Evolutionary conservation across 2,329 filamentous ascomycete species (phyloP).

Genomic region (Xylariaceae sp.): DNA sequence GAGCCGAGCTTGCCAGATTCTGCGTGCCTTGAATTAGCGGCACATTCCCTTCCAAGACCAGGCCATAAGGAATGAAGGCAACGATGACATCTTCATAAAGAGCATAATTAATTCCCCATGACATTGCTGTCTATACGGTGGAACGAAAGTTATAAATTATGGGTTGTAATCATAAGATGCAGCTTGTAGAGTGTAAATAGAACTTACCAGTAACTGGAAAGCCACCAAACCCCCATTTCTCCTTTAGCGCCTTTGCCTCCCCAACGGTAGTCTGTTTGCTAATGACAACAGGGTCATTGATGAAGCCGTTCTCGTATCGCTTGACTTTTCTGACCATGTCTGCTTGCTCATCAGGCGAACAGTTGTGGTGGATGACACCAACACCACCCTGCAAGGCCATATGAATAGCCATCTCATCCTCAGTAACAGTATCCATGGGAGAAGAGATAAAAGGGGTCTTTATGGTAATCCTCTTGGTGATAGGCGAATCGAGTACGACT

Average conservation of each 20-base stretch:
- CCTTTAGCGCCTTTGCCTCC: constrained; percentile 89
- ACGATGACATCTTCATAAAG: constrained; percentile 46
- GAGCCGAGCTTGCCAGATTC: constrained; percentile 91
- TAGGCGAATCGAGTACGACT: constrained; percentile 83
- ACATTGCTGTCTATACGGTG: constrained; percentile 91
- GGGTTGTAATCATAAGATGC: constrained; percentile 76
- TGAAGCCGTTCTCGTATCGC: constrained; percentile 99
- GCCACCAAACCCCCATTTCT: constrained; percentile 97
- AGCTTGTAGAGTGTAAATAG: constrained; percentile 16
- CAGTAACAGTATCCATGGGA: constrained; percentile 99
- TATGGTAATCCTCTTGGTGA: constrained; percentile 93
- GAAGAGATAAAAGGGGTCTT: constrained; percentile 98
- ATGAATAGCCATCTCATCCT: constrained; percentile 99
- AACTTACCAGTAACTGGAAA: constrained; percentile 96
- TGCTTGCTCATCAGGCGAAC: constrained; percentile 93
- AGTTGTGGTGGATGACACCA: constrained; percentile 99
- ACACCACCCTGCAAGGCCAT: constrained; percentile 87
- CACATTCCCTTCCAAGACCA: constrained; percentile 14
- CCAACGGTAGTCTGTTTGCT: constrained; percentile 83
- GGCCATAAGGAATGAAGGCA: constrained; percentile 9
- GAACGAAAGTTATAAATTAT: constrained; percentile 99
- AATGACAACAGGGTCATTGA: constrained; percentile 92
- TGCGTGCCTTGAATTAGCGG: constrained; percentile 51
- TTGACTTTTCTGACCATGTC: constrained; percentile 99
- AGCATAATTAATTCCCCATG: constrained; percentile 73